Evolutionary conservation across 495 filamentous ascomycete species (phyloP).

Genomic region (Talaromyces ruber): DNA sequence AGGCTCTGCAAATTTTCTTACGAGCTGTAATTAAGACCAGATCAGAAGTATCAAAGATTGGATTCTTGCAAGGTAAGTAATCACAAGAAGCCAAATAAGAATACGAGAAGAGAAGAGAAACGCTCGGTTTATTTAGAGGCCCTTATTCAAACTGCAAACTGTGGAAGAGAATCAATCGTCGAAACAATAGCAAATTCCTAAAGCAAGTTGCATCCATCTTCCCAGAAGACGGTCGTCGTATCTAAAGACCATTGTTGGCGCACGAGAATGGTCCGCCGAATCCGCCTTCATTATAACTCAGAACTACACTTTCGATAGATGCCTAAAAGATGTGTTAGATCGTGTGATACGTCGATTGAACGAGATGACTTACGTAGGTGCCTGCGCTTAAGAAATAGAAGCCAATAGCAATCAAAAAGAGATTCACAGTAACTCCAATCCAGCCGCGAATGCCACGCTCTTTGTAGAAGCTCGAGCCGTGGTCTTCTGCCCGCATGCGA

Average conservation of each 20-base stretch:
- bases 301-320: slow-evolving; percentile 55
- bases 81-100: background rate
- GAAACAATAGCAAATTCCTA: background rate
- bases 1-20: background rate
- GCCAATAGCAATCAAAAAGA: slow-evolving; percentile 61
- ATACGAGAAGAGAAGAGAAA: background rate
- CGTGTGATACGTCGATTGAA: background rate
- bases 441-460: slow-evolving; percentile 52
- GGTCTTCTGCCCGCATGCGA: slow-evolving; percentile 66
- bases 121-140: background rate
- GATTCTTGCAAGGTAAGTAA: background rate
- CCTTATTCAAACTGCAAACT: background rate
- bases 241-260: slow-evolving; percentile 45
- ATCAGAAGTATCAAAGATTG: background rate
- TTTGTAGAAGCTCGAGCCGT: slow-evolving; percentile 51
- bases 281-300: slow-evolving; percentile 44
- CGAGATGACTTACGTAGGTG: slow-evolving; percentile 58
- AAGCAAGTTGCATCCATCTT: background rate
- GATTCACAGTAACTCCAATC: slow-evolving; percentile 54
- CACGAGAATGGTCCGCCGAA: slow-evolving; percentile 58
- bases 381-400: slow-evolving; percentile 68
- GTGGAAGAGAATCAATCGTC: background rate
- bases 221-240: background rate
- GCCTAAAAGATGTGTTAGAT: slow-evolving; percentile 22
- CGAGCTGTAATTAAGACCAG: background rate